Evolutionary conservation across 139 green algal genomes (phyloP).

Genomic region (Micractinium conductrix): DNA sequence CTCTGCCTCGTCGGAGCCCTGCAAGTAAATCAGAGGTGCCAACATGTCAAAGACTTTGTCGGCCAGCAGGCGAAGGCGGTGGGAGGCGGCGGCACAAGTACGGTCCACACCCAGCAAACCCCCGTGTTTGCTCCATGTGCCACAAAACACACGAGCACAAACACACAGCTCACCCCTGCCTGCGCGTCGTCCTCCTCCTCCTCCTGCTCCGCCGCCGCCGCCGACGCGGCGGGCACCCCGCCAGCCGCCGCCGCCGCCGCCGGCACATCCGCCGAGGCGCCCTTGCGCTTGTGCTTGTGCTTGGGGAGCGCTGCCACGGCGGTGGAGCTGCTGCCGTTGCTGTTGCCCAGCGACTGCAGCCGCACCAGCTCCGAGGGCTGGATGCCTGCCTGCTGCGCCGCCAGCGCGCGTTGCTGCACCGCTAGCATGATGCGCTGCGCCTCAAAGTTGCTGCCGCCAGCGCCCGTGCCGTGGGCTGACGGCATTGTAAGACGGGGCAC

Average conservation of each 20-base stretch:
- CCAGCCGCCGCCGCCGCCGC: background rate
- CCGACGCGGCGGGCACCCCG: no score
- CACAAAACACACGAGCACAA: background rate
- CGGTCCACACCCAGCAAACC: background rate
- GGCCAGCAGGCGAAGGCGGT: background rate
- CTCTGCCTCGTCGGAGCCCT: slow-evolving; percentile 29
- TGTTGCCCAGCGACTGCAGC: no score
- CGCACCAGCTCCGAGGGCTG: no score
- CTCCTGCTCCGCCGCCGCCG: background rate
- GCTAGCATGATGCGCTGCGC: no score
- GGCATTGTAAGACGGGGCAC: no score
- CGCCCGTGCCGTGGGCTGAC: no score
- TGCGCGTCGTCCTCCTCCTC: background rate
- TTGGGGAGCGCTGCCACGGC: background rate
- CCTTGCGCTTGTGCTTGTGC: background rate
- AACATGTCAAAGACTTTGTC: background rate
- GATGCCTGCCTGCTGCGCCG: no score
- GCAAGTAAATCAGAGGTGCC: no score
- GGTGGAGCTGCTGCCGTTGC: background rate
- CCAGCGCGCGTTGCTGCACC: no score
- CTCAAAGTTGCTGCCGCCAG: no score
- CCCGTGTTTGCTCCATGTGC: background rate
- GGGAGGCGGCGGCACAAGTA: background rate
- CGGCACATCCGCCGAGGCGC: background rate
- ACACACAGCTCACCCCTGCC: slow-evolving; percentile 8